Conservation (phyloP, 1,284 basidiomycete genomes). For the Cutaneotrichosporon daszewskae region DNA sequence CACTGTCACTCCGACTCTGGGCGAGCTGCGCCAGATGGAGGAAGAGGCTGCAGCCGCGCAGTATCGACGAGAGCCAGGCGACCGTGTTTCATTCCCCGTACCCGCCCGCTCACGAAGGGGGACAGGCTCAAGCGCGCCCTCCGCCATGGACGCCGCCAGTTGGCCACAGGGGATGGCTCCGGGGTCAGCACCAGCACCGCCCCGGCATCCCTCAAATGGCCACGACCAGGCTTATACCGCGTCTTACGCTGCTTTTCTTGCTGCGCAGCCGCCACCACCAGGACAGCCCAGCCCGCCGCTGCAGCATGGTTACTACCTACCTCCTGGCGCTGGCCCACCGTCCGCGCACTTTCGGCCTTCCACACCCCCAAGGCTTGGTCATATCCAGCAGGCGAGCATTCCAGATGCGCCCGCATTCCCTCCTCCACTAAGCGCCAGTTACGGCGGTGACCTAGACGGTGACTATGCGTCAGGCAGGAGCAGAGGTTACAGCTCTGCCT, state of each 20-base stretch:
- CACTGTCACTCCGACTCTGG: not conserved
- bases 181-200: conserved; percentile 1
- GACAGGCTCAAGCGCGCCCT: not conserved
- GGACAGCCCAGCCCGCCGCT: conserved; percentile 6
- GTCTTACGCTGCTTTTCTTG: not conserved
- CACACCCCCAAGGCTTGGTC: conserved; percentile 9
- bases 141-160: conserved; percentile 1
- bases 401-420: conserved; percentile 18
- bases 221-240: not conserved
- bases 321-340: conserved; percentile 17
- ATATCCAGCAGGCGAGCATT: conserved; percentile 9
- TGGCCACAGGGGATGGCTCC: too few species aligned
- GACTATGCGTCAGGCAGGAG: conserved; percentile 13
- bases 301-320: conserved; percentile 14
- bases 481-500: conserved; percentile 12
- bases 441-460: conserved; percentile 15
- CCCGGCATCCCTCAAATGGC: not conserved
- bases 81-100: not conserved
- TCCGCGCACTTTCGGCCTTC: conserved; percentile 10
- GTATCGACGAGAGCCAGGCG: conserved; percentile 3
- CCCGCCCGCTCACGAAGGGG: conserved; percentile 4
- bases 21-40: conserved; percentile 7
- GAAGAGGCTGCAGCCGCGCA: conserved; percentile 5
- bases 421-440: conserved; percentile 11
- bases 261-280: not conserved